A percentile compares a stretch with the other conserved stretches of the same genome.
Evolutionary conservation across 2,329 filamentous ascomycete species (phyloP).

Genomic region (Phyllosticta citrichinensis): DNA sequence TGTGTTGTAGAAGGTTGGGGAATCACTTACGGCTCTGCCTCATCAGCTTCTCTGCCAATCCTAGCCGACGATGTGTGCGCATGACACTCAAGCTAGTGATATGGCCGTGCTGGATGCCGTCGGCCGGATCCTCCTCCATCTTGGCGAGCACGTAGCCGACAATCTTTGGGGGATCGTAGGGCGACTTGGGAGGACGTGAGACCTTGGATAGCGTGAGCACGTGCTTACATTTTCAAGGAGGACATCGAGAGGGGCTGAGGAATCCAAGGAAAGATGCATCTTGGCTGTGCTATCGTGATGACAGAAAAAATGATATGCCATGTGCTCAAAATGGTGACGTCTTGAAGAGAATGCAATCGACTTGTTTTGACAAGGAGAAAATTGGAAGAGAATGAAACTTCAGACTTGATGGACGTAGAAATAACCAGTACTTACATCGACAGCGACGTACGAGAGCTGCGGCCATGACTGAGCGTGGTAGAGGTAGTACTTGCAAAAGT

Average conservation of each 20-base stretch:
- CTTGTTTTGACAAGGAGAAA: neutral
- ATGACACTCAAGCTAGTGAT: slow-evolving; percentile 94
- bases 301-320: neutral
- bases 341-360: neutral
- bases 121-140: slow-evolving; percentile 95
- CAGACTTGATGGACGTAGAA: neutral
- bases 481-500: slow-evolving; percentile 99
- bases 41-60: slow-evolving; percentile 96
- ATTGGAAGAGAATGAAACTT: neutral
- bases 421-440: slow-evolving; percentile 48
- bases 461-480: slow-evolving; percentile 99
- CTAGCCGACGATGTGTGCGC: slow-evolving; percentile 83
- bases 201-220: slow-evolving; percentile 34
- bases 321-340: neutral
- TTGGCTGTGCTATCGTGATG: neutral
- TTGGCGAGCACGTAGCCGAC: slow-evolving; percentile 99
- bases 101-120: slow-evolving; percentile 87
- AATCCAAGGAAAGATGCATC: neutral
- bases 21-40: slow-evolving; percentile 71
- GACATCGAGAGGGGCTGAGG: neutral
- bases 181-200: slow-evolving; percentile 61
- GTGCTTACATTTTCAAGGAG: neutral
- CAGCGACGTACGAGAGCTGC: slow-evolving; percentile 90
- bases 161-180: slow-evolving; percentile 89
- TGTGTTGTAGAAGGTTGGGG: neutral